phyloP scores from a whole-genome alignment of 2,329 filamentous ascomycete genomes.

The Alternaria atra region DNA sequence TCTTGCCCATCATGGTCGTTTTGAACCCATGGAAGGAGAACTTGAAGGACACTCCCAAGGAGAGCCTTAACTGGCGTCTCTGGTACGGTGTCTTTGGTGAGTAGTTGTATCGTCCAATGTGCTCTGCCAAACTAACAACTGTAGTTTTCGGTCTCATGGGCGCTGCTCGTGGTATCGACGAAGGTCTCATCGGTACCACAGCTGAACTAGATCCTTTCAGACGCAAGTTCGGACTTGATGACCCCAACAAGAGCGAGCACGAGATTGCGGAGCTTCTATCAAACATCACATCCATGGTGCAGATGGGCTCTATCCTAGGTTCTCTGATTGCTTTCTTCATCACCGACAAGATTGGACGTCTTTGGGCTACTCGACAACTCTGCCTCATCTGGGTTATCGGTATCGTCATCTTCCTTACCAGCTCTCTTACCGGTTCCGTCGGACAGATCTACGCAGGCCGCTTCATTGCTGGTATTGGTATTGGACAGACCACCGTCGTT shows the following conservation, averaged over 20 bases:
- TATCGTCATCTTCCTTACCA: conserved; percentile 53
- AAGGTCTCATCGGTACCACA: conserved; percentile 78
- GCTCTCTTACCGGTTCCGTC: conserved; percentile 47
- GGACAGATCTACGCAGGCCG: conserved; percentile 69
- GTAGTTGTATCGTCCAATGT: not conserved
- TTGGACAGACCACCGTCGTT: conserved; percentile 73
- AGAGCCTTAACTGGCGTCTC: conserved; percentile 79
- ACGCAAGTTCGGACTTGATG: conserved; percentile 50
- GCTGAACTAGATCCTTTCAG: conserved; percentile 52
- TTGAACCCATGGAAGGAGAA: conserved; percentile 53
- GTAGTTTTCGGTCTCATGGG: conserved; percentile 74
- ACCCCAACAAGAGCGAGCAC: conserved; percentile 37
- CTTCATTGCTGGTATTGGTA: conserved; percentile 72
- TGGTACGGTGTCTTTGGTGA: conserved; percentile 74
- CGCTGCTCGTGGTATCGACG: conserved; percentile 79
- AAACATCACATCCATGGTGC: conserved; percentile 84
- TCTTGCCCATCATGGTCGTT: conserved; percentile 34
- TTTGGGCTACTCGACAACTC: conserved; percentile 55
- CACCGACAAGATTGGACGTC: conserved; percentile 55
- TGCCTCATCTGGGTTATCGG: conserved; percentile 54
- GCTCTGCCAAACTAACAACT: conserved; percentile 14
- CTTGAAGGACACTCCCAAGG: conserved; percentile 71
- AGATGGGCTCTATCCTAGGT: conserved; percentile 77
- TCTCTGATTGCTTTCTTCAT: conserved; percentile 68
- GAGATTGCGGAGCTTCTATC: conserved; percentile 52